These are phyloP conservation scores for Tetrastigma voinierianum DNA, from an alignment of 164 flowering plant species.

Conservation along the genomic window DNA sequence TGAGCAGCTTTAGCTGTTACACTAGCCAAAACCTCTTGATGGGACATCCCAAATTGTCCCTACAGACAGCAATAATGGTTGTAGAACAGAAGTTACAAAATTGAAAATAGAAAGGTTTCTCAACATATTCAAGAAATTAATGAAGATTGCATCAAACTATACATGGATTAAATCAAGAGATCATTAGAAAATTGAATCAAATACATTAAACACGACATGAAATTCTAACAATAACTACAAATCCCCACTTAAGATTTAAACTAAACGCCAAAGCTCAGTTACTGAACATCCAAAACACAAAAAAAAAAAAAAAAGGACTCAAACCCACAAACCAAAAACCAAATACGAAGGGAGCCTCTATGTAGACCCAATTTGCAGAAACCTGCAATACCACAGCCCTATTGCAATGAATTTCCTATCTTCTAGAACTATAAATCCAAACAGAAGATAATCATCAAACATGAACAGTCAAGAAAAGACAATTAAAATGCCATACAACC, in stretches of 20 bases:
- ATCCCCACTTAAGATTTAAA: not conserved
- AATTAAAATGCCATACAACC: too few relatives aligned
- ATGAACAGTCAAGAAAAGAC: too few relatives aligned
- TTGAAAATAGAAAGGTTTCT: not conserved
- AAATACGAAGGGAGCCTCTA: too few relatives aligned
- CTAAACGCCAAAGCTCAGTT: not conserved
- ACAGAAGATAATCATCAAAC: too few relatives aligned
- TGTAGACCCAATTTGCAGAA: too few relatives aligned
- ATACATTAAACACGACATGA: not conserved
- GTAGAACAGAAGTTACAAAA: not conserved
- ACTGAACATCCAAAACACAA: not conserved
- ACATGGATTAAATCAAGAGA: too few relatives aligned
- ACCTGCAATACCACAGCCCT: too few relatives aligned
- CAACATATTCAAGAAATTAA: too few relatives aligned
- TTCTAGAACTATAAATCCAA: too few relatives aligned
- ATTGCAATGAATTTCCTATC: too few relatives aligned
- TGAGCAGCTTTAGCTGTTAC: slow-evolving; percentile 28
- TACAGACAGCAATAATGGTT: not conserved
- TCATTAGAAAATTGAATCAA: too few relatives aligned
- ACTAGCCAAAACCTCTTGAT: slow-evolving; percentile 33
- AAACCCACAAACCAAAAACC: not conserved
- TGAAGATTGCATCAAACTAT: too few relatives aligned
- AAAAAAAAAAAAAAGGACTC: not conserved
- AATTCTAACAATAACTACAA: not conserved
- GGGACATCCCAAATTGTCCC: slow-evolving; percentile 35